Evolutionary conservation across 148 eudicot genomes (phyloP).

Genomic region (Gaultheria prostrata): DNA sequence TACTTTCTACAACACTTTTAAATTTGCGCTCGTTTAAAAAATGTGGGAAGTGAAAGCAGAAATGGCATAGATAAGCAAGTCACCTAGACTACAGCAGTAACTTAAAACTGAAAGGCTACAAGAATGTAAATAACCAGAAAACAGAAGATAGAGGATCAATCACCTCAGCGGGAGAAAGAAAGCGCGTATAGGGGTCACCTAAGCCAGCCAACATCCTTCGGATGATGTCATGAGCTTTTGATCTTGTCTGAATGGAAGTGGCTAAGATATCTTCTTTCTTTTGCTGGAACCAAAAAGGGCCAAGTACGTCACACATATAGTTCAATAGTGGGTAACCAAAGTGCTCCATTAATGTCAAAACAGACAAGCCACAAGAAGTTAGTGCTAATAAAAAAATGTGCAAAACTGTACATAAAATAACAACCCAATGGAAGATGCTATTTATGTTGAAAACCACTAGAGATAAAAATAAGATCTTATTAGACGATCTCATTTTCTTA

Average conservation of each 20-base stretch:
- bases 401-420: background rate
- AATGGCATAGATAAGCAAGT: conserved; percentile 13
- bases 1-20: background rate
- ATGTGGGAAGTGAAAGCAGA: background rate
- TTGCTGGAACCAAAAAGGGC: conserved; percentile 40
- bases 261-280: conserved; percentile 76
- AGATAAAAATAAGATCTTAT: background rate
- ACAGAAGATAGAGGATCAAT: conserved; percentile 12
- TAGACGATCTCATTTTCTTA: background rate
- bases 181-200: conserved; percentile 91
- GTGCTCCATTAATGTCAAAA: background rate
- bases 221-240: conserved; percentile 83
- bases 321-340: background rate
- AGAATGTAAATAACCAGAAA: background rate
- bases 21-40: background rate
- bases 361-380: background rate
- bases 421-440: background rate
- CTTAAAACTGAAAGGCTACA: background rate
- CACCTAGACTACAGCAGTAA: background rate
- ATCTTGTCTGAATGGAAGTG: conserved; percentile 57
- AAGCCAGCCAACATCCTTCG: conserved; percentile 74
- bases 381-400: background rate
- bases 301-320: conserved; percentile 12
- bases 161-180: conserved; percentile 84
- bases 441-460: background rate